Base-by-base conservation (phyloP, 2,329 filamentous ascomycete genomes). In the Thielaviopsis musarum region DNA sequence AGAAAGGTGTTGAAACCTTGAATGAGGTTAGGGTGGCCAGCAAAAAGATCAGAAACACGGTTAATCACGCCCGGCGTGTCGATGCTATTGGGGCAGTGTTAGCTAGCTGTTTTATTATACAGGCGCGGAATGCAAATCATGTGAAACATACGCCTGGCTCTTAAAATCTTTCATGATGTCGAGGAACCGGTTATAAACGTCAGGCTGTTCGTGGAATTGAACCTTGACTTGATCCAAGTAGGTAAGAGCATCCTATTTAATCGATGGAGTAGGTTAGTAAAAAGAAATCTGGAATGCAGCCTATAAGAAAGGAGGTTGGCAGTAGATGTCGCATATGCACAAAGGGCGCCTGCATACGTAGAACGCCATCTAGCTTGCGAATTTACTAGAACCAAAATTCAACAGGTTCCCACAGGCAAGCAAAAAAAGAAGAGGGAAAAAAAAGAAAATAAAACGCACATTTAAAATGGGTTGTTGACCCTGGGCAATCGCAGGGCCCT, bases 91-190 rank as follows among this genome's bases (percentile, higher is more conserved):
- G 21, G n/a, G n/a, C n/a, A n/a, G 7, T 21, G 45, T 49, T 49
- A 49, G 45, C 17, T 21, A 49, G n/a, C 3, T 49, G 45, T 10
- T 10, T 2, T n/a, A 19, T 21, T 49, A 49, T 10, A 49, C n/a
- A 49, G 21, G n/a, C 17, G n/a, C 17, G 9, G n/a, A 21, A n/a
- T 49, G 10, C n/a, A 49, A 49, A 49, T 19, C n/a, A 21, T 49
- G 10, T 22, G 17, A 54, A 59, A 79, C 86, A 73, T 76, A 91
- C 81, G 91, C 90, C 73, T 95, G 91, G 66, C 90, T 95, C 73
- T 98, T 98, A 71, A 98, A 98, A 66, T 98, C 93, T 69, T 98
- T 98, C 93, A 98, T 98, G 55, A 98, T 98, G 66, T 98, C 93
- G 53, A 98, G 74, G 66, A 98, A 97, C 45, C 88, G 80, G 67